Base-by-base conservation (phyloP, 1,139 yeast genomes). In the Kodamaea sp. region DNA sequence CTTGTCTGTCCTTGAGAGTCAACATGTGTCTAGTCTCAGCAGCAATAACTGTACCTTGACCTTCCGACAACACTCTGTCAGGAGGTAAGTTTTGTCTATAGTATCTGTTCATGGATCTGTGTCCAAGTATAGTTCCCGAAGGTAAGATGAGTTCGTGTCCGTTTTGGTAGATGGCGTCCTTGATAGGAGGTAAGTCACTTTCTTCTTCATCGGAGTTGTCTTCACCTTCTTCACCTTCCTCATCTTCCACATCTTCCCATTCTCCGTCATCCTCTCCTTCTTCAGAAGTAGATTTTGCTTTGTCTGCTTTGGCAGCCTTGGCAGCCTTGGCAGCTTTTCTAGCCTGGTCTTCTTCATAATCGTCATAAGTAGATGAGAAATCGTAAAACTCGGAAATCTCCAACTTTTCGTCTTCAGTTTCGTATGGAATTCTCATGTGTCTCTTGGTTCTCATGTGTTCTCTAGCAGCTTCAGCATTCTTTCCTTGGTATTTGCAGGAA, bases 41-140 rank as follows among this genome's bases (percentile, higher is more conserved):
- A 22, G 97, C 95, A 54, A 87, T 74, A 19, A 92, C 83, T 0
- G 97, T 92, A 46, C 95, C 94, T 64, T 88, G 96, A 30, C 96
- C 97, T 57, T 89, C 96, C 21, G 83, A 73, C 27, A 83, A 70
- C 32, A 77, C 76, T 39, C 75, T 66, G 41, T 85, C 90, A 2
- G 95, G 95, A 36, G 82, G 80, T 47, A 87, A 64, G 55, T 83
- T 81, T 34, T 50, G 95, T 57, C 83, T 83, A 67, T 82, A 90
- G 63, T 90, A 92, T 53, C 95, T 76, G 32, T 82, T 86, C 53
- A 89, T 68, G 2, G 96, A 78, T 53, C 98, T 77, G 61, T 92
- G 97, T 10, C 98, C 97, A 23, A 89, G 78, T 21, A 87, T 82
- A 7, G 81, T 72, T 42, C 97, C 97, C 9, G 89, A 76, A 11